Conservation (phyloP, 2,329 filamentous ascomycete genomes). For the Xylaria polymorpha region DNA sequence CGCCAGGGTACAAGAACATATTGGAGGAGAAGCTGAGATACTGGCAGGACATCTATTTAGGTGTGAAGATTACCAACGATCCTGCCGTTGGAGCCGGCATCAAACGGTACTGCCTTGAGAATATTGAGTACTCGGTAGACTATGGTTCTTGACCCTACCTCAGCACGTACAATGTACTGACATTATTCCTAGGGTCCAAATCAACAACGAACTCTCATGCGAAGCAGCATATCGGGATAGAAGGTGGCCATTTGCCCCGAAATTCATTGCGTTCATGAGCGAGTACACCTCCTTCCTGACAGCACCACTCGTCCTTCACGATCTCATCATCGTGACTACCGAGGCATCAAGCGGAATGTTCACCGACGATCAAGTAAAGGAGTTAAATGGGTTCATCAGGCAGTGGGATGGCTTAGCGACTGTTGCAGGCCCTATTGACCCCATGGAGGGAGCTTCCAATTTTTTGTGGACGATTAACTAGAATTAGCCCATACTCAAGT, state of each 20-base stretch:
- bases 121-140: background rate
- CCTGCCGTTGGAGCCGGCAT: background rate
- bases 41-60: background rate
- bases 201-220: conserved; percentile 3
- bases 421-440: background rate
- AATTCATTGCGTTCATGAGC: background rate
- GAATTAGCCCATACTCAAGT: background rate
- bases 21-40: no score
- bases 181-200: background rate
- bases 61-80: background rate
- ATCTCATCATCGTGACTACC: background rate
- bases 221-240: conserved; percentile 1
- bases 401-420: background rate
- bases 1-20: no score
- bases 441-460: background rate
- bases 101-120: background rate
- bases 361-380: conserved; percentile 1
- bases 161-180: background rate
- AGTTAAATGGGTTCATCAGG: background rate
- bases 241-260: background rate
- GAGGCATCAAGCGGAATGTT: background rate
- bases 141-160: background rate
- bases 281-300: conserved; percentile 4
- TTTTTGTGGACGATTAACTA: background rate
- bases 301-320: background rate